Evolutionary conservation across 2,329 filamentous ascomycete genomes (phyloP).

Genomic region (Colletotrichum sidae): DNA sequence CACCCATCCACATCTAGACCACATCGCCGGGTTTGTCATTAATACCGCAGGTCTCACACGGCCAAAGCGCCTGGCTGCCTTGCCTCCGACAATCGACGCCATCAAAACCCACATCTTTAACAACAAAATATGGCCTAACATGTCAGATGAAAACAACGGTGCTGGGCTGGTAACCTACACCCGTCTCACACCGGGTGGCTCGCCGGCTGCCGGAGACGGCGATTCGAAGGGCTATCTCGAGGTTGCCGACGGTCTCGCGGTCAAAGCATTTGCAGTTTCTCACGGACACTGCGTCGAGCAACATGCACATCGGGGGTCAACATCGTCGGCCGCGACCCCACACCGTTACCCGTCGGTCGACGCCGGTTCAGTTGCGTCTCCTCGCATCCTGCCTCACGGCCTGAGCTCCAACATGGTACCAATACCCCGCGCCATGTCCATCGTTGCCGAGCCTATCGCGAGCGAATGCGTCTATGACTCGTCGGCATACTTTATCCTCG

Average conservation of each 20-base stretch:
- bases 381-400: conserved; percentile 34
- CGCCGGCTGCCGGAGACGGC: conserved; percentile 83
- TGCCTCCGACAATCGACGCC: conserved; percentile 90
- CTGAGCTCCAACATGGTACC: background rate
- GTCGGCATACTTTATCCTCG: conserved; percentile 92
- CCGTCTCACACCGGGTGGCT: conserved; percentile 88
- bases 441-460: conserved; percentile 22
- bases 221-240: conserved; percentile 87
- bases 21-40: conserved; percentile 90
- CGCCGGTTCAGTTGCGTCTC: conserved; percentile 40
- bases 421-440: conserved; percentile 20
- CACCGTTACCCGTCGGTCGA: conserved; percentile 46
- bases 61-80: conserved; percentile 86
- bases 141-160: conserved; percentile 95
- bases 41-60: conserved; percentile 89
- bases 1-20: conserved; percentile 97
- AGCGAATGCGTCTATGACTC: conserved; percentile 83
- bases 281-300: conserved; percentile 88
- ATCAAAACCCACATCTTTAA: conserved; percentile 98
- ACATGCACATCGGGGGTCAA: conserved; percentile 71
- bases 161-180: conserved; percentile 93
- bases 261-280: conserved; percentile 87
- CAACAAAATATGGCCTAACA: conserved; percentile 96
- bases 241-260: conserved; percentile 87
- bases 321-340: conserved; percentile 37